Base-by-base conservation (phyloP, 345 rosid species). In the Salix purpurea region DNA sequence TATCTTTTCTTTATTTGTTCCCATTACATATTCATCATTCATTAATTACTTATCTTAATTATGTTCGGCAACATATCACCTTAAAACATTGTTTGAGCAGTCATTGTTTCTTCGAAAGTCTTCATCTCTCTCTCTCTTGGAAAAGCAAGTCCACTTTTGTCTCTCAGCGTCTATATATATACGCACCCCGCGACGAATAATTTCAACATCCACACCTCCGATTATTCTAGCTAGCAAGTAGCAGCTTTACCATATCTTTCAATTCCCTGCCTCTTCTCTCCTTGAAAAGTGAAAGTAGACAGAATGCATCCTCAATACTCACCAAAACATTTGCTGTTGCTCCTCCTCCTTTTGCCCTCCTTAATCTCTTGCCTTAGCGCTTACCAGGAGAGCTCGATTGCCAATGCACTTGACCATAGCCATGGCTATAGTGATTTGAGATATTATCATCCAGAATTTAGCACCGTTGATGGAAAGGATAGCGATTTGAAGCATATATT, bases 301-400 rank as follows among this genome's bases (percentile, higher is more conserved):
- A 77, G 7, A 37, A 84, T 83, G 86, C 28, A 23, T 73, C 74
- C 69, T 15, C 76, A 75, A 73, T 54, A 8, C 64, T 70, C 54
- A 11, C 66, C 74, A 75, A 69, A 70, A 39, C 74, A 34, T 24
- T 76, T 76, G 7, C 23, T 75, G 5, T 16, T 69, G 2, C 34
- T 75, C 14, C 14, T 82, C 18, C 15, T 77, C 34, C 2, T 79
- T 6, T 12, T 76, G 5, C 52, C 72, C 77, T 75, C 66, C 62
- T 19, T 77, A 9, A 23, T 19, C 58, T 60, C 70, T 26, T 77
- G 84, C 66, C 71, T 76, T 78, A 68, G 81, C 24, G 62, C 52
- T 24, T 73, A 74, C 75, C 68, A 54, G 10, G 75, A 67, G 64
- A 56, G 61, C 77, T 75, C 67, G 36, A 9, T 5, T 14, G 10